These are phyloP conservation scores for Diaporthe helianthi DNA, from an alignment of 2,329 filamentous ascomycete genomes.

Conservation along the genomic window DNA sequence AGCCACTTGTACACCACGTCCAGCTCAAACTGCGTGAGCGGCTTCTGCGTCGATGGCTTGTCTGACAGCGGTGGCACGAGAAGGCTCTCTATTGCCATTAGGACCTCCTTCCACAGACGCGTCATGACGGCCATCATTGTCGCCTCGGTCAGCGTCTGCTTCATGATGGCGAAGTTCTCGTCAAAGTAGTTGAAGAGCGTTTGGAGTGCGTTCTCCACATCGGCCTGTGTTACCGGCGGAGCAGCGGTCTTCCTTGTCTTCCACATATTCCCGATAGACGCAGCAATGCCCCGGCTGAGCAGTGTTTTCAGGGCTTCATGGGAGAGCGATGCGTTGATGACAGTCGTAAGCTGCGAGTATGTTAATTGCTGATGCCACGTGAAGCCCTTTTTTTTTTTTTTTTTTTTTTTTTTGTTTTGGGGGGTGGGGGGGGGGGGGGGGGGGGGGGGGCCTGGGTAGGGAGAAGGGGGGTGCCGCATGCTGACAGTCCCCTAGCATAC, in stretches of 20 bases:
- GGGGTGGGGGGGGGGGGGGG: not conserved
- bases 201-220: constrained; percentile 81
- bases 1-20: constrained; percentile 97
- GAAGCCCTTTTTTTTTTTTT: too few relatives aligned
- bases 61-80: constrained; percentile 94
- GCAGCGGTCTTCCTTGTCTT: constrained; percentile 64
- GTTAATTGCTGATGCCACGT: not conserved
- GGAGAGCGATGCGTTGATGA: constrained; percentile 90
- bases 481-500: constrained; percentile 52
- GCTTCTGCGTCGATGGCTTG: constrained; percentile 86
- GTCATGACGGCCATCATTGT: constrained; percentile 99
- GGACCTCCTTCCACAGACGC: constrained; percentile 94
- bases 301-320: constrained; percentile 78
- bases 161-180: constrained; percentile 99
- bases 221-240: constrained; percentile 69
- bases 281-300: constrained; percentile 72
- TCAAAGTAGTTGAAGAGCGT: constrained; percentile 94
- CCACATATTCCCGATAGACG: constrained; percentile 75
- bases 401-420: too few relatives aligned
- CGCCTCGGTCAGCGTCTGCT: constrained; percentile 89
- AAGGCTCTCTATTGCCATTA: constrained; percentile 87
- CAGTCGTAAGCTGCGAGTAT: constrained; percentile 75
- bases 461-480: too few relatives aligned
- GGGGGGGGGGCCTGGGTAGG: not conserved
- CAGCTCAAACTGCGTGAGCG: constrained; percentile 84